phyloP scores from a whole-genome alignment of 139 green algal species.

The Astrephomene gubernaculifera region DNA sequence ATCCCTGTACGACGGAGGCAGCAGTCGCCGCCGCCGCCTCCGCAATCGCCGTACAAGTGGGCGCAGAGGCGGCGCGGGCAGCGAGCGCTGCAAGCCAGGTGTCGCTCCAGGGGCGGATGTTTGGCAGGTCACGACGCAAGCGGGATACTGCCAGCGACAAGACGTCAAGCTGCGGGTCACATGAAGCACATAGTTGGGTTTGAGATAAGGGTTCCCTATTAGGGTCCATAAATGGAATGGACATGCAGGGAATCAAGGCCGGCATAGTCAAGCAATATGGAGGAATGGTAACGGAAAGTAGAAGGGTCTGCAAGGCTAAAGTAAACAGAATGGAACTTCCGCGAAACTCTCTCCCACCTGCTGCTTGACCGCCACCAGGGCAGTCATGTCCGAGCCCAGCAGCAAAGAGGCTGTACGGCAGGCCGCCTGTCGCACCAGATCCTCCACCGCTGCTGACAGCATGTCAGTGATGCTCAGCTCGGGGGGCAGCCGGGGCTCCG shows the following conservation, averaged over 20 bases:
- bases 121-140: conserved; percentile 7
- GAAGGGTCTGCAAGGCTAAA: no score
- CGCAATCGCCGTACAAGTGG: background rate
- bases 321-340: no score
- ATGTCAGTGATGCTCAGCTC: background rate
- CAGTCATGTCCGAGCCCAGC: conserved; percentile 13
- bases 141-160: background rate
- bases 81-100: conserved; percentile 6
- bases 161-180: conserved; percentile 2
- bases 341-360: no score
- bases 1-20: background rate
- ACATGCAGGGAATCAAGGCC: background rate
- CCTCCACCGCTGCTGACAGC: background rate
- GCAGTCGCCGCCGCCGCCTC: conserved; percentile 11
- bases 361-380: conserved; percentile 22
- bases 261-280: no score
- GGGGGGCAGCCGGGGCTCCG: background rate
- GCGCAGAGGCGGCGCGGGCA: background rate
- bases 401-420: background rate
- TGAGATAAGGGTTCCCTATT: background rate
- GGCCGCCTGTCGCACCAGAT: background rate
- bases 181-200: background rate
- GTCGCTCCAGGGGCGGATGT: conserved; percentile 15
- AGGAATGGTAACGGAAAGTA: no score
- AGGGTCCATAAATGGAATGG: background rate